Conservation (phyloP, 202 grass and related monocot species). For the Brachypodium distachyon region DNA sequence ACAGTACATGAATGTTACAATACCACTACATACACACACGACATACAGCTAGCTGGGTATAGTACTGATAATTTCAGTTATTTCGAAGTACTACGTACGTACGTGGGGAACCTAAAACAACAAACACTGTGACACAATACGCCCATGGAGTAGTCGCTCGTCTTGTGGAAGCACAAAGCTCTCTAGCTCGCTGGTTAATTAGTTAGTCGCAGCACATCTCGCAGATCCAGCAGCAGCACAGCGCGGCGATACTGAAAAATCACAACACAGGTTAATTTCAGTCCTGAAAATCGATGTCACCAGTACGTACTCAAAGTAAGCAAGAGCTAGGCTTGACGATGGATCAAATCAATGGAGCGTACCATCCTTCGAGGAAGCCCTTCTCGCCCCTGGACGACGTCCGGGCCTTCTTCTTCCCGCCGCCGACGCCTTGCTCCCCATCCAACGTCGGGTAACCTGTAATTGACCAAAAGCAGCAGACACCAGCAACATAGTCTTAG, state of each 20-base stretch:
- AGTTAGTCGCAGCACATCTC: conserved; percentile 76
- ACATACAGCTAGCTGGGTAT: neutral
- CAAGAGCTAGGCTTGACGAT: no score
- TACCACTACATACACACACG: no score
- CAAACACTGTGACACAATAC: neutral
- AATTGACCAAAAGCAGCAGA: neutral
- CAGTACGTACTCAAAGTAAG: no score
- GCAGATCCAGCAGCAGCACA: conserved; percentile 96
- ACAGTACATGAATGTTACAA: no score
- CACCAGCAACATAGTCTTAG: neutral
- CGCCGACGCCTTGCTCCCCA: neutral
- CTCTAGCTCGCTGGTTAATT: neutral
- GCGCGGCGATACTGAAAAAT: conserved; percentile 58
- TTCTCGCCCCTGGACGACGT: conserved; percentile 57
- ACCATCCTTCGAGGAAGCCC: conserved; percentile 93
- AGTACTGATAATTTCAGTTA: neutral
- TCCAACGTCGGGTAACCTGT: conserved; percentile 61
- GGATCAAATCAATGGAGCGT: neutral
- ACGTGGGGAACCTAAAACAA: neutral
- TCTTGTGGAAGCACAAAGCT: neutral
- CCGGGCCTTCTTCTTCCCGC: conserved; percentile 24
- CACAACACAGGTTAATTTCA: no score
- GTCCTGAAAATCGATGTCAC: no score
- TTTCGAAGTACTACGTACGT: neutral
- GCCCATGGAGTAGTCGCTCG: neutral